Evolutionary conservation across 1,284 basidiomycete species (phyloP).

Genomic region (Austroboletus rostrupii): DNA sequence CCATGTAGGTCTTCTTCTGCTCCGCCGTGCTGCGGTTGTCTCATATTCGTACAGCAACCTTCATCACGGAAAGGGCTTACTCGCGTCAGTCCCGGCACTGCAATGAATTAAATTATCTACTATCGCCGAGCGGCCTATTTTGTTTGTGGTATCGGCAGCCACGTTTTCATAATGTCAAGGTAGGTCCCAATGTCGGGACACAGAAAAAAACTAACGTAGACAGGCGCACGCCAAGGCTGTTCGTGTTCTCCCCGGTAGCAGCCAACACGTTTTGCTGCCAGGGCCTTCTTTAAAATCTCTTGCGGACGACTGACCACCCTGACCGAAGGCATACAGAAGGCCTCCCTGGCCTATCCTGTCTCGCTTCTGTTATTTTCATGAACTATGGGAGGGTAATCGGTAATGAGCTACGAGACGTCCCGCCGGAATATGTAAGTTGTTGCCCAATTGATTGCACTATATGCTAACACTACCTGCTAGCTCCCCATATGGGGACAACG

Average conservation of each 20-base stretch:
- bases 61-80: slow-evolving; percentile 1
- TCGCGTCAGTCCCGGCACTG: slow-evolving; percentile 16
- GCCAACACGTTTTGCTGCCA: slow-evolving; percentile 22
- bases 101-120: slow-evolving; percentile 13
- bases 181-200: slow-evolving; percentile 11
- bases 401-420: slow-evolving; percentile 30
- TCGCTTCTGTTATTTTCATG: slow-evolving; percentile 18
- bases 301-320: slow-evolving; percentile 16
- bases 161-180: slow-evolving; percentile 28
- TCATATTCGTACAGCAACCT: slow-evolving; percentile 13
- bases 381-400: slow-evolving; percentile 30
- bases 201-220: slow-evolving; percentile 18
- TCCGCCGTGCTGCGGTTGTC: background rate
- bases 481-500: slow-evolving; percentile 34
- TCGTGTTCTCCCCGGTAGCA: slow-evolving; percentile 17
- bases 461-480: slow-evolving; percentile 20
- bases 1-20: slow-evolving; percentile 2
- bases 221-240: slow-evolving; percentile 24
- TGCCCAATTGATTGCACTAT: background rate
- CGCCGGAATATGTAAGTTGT: slow-evolving; percentile 27
- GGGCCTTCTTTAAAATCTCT: slow-evolving; percentile 26
- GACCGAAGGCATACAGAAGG: slow-evolving; percentile 15
- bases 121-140: slow-evolving; percentile 16
- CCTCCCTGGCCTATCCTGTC: slow-evolving; percentile 8
- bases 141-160: slow-evolving; percentile 14